These are phyloP conservation scores for Solidago caesia DNA, from an alignment of 129 eudicot species.

Conservation along the genomic window DNA sequence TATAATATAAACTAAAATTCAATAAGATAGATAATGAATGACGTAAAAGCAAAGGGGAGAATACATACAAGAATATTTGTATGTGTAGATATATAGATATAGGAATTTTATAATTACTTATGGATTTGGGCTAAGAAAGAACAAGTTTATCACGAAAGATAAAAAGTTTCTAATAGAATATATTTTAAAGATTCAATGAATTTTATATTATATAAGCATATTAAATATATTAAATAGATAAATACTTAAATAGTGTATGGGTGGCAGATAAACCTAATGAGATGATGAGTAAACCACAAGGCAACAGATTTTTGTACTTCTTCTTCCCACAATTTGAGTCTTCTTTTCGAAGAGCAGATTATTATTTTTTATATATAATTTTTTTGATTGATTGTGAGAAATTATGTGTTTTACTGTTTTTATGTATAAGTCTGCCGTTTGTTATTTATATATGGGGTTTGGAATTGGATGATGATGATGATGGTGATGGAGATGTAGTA, in stretches of 20 bases:
- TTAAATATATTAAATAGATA: background rate
- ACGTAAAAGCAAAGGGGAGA: slow-evolving; percentile 35
- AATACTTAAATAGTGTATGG: background rate
- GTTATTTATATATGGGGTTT: background rate
- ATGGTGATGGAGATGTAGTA: background rate
- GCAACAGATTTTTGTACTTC: slow-evolving; percentile 22
- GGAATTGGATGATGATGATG: slow-evolving; percentile 28
- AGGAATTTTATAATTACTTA: slow-evolving; percentile 34
- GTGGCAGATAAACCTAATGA: slow-evolving; percentile 29
- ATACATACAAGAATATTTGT: slow-evolving; percentile 16
- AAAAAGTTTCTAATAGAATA: slow-evolving; percentile 24
- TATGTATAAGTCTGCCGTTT: slow-evolving; percentile 21
- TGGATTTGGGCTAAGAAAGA: slow-evolving; percentile 32
- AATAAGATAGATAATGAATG: slow-evolving; percentile 32
- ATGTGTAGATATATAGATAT: no score
- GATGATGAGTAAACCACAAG: slow-evolving; percentile 36
- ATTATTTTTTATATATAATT: background rate
- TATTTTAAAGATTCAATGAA: slow-evolving; percentile 24
- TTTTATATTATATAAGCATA: background rate
- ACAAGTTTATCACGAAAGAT: slow-evolving; percentile 42
- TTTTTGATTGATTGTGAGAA: background rate
- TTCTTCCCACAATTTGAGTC: slow-evolving; percentile 8
- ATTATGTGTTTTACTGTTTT: background rate
- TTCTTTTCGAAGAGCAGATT: slow-evolving; percentile 28
- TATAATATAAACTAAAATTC: slow-evolving; percentile 7